phyloP scores from a whole-genome alignment of 129 eudicot genomes.

The carrot (Daucus carota) region DNA sequence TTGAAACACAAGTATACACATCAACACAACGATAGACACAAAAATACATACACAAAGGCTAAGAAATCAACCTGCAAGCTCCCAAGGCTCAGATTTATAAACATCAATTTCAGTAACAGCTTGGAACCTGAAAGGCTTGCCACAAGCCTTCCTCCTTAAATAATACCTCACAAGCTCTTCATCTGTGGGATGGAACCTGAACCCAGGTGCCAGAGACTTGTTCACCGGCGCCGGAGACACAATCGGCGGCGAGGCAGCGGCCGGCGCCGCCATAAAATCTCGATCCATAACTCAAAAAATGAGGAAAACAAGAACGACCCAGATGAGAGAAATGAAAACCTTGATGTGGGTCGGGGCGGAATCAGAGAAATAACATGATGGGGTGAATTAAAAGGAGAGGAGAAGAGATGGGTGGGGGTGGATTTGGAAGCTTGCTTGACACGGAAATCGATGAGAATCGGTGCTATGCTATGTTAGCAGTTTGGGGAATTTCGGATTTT shows the following conservation, averaged over 20 bases:
- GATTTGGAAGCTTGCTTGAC: conserved; percentile 66
- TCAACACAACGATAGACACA: not conserved
- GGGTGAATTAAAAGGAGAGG: conserved; percentile 27
- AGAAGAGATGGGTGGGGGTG: conserved; percentile 13
- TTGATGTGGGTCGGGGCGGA: not conserved
- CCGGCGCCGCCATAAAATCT: conserved; percentile 25
- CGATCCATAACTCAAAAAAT: conserved; percentile 30
- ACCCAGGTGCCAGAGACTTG: conserved; percentile 79
- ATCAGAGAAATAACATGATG: not conserved
- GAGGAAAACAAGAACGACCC: not conserved
- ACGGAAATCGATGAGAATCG: conserved; percentile 60
- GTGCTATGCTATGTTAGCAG: not conserved
- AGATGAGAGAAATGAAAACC: not conserved
- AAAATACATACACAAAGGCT: not conserved
- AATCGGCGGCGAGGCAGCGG: conserved; percentile 8
- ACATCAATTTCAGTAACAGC: conserved; percentile 75
- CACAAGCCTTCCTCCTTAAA: conserved; percentile 67
- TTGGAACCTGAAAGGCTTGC: conserved; percentile 58
- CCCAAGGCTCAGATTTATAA: conserved; percentile 93
- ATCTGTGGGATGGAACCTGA: conserved; percentile 90
- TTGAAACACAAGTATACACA: conserved; percentile 11
- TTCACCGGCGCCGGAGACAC: conserved; percentile 34
- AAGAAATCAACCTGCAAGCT: conserved; percentile 50
- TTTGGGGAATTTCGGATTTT: conserved; percentile 1
- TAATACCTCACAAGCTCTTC: conserved; percentile 77